These are phyloP conservation scores for Picochlorum costavermella DNA, from an alignment of 139 green algal genomes.

Conservation along the genomic window DNA sequence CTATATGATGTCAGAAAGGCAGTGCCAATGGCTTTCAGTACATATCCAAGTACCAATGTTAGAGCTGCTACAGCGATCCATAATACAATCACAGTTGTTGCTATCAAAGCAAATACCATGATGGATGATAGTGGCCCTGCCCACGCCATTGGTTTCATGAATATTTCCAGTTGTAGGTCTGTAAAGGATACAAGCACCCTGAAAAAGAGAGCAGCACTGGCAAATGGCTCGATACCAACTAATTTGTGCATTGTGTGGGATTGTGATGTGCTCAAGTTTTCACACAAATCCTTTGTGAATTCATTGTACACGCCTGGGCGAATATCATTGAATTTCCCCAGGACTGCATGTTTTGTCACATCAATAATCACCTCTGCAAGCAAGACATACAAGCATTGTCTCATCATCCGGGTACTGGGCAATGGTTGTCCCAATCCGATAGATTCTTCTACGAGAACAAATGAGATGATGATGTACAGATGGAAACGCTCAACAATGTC, in stretches of 20 bases:
- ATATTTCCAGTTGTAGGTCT: not conserved
- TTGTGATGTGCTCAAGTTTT: slow-evolving; percentile 42
- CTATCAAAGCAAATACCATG: not conserved
- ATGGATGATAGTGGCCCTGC: not conserved
- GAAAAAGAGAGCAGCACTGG: slow-evolving; percentile 51
- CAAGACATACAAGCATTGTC: slow-evolving; percentile 35
- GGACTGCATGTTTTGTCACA: slow-evolving; percentile 79
- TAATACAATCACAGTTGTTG: no score
- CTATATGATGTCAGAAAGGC: no score
- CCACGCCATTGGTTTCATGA: not conserved
- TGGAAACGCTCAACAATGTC: slow-evolving; percentile 86
- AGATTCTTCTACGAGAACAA: slow-evolving; percentile 80
- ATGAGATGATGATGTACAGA: slow-evolving; percentile 61
- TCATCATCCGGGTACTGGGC: slow-evolving; percentile 33
- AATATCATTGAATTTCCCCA: slow-evolving; percentile 86
- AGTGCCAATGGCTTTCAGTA: no score
- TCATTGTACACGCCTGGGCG: slow-evolving; percentile 72
- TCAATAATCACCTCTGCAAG: slow-evolving; percentile 62
- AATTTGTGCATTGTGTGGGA: slow-evolving; percentile 52
- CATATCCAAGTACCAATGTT: no score
- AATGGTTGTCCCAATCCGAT: slow-evolving; percentile 20
- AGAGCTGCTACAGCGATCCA: no score
- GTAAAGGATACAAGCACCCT: slow-evolving; percentile 30
- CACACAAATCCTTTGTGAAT: slow-evolving; percentile 67
- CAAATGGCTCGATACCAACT: slow-evolving; percentile 62